Percentiles rank a stretch among this genome's conserved stretches.
phyloP scores from a whole-genome alignment of 345 rosid genomes.

The Eucalyptus curtisii region DNA sequence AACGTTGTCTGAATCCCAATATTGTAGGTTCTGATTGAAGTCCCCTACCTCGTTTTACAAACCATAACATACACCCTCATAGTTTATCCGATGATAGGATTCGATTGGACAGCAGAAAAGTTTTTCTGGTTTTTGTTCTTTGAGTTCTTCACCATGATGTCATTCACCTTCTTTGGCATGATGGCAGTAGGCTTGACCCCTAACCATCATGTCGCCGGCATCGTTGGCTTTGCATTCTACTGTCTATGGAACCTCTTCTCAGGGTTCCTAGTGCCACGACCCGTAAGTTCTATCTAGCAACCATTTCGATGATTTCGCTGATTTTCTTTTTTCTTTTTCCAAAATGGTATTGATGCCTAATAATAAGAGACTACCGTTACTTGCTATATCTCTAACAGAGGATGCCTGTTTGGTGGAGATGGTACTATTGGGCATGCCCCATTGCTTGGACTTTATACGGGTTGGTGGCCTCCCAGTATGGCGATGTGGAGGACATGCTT shows the following conservation, averaged over 20 bases:
- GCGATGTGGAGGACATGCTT: neutral
- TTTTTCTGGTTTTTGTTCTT: constrained; percentile 40
- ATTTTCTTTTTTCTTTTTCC: neutral
- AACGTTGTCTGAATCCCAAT: neutral
- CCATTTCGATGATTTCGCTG: neutral
- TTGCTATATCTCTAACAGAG: constrained; percentile 3
- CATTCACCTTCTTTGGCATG: constrained; percentile 37
- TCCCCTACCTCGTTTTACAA: constrained; percentile 23
- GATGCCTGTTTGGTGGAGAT: constrained; percentile 39
- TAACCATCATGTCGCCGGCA: constrained; percentile 18
- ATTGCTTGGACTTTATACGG: constrained; percentile 29
- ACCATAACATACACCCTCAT: constrained; percentile 6
- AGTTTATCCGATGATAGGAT: constrained; percentile 34
- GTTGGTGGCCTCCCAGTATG: constrained; percentile 22
- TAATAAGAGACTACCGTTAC: neutral
- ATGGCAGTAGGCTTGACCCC: constrained; percentile 30
- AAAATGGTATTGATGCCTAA: neutral
- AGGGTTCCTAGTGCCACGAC: constrained; percentile 22
- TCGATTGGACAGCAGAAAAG: constrained; percentile 23
- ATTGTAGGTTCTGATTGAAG: constrained; percentile 21
- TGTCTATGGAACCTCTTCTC: constrained; percentile 28
- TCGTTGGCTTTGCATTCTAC: constrained; percentile 15
- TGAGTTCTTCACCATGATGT: constrained; percentile 28
- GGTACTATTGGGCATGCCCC: constrained; percentile 35
- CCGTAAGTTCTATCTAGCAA: constrained; percentile 5